Conservation (phyloP, 2,329 filamentous ascomycete genomes). For the Aspergillus cejpii region DNA sequence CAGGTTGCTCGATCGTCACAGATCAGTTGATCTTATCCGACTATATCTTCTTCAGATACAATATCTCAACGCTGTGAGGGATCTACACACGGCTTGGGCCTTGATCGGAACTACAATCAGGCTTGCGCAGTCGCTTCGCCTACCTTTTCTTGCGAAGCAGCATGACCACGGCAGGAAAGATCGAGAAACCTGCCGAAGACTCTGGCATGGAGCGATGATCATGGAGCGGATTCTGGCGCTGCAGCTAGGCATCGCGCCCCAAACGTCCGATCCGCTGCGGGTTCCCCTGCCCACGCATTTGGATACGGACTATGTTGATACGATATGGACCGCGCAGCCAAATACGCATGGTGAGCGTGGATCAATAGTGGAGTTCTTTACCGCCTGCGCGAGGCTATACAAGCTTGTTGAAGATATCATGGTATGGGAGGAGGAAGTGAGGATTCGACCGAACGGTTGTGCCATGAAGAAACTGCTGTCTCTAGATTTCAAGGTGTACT, state of each 20-base stretch:
- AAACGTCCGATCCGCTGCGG: slow-evolving; percentile 14
- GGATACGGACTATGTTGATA: slow-evolving; percentile 23
- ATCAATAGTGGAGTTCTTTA: slow-evolving; percentile 23
- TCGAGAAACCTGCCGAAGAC: slow-evolving; percentile 17
- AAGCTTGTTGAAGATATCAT: slow-evolving; percentile 18
- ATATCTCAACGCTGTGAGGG: slow-evolving; percentile 20
- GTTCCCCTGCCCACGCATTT: slow-evolving; percentile 19
- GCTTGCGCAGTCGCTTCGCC: slow-evolving; percentile 15
- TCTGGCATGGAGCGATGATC: slow-evolving; percentile 25
- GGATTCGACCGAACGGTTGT: slow-evolving; percentile 9
- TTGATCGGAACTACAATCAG: slow-evolving; percentile 19
- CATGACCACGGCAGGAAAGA: slow-evolving; percentile 10
- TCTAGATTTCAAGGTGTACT: slow-evolving; percentile 15
- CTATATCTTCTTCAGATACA: slow-evolving; percentile 19
- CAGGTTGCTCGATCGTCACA: slow-evolving; percentile 9
- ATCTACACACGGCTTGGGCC: slow-evolving; percentile 18
- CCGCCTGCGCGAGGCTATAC: slow-evolving; percentile 18
- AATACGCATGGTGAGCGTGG: slow-evolving; percentile 11
- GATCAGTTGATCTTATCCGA: slow-evolving; percentile 13
- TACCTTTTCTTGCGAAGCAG: slow-evolving; percentile 15
- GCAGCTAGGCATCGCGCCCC: slow-evolving; percentile 15
- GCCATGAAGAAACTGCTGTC: slow-evolving; percentile 18
- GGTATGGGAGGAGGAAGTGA: slow-evolving; percentile 18
- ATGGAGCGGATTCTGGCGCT: slow-evolving; percentile 22
- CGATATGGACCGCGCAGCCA: slow-evolving; percentile 11